These are phyloP conservation scores for Picea sitchensis DNA, from an alignment of 75 land plant genomes.

Conservation along the genomic window DNA sequence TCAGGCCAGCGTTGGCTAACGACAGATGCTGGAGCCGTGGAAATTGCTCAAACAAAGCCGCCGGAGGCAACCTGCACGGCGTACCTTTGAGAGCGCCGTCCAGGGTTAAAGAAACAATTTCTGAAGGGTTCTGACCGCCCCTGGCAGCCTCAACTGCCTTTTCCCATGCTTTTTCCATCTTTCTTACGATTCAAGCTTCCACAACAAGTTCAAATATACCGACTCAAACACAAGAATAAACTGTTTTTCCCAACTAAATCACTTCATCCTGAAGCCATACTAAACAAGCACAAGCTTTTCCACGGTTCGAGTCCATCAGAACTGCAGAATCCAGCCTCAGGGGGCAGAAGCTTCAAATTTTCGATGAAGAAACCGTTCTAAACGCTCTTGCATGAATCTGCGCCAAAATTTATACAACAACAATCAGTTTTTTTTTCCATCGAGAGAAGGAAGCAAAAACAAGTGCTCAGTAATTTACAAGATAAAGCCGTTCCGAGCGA, in stretches of 20 bases:
- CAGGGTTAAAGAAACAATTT: constrained; percentile 19
- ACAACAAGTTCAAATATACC: background rate
- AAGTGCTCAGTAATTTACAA: background rate
- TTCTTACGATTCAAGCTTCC: background rate
- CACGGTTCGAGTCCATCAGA: background rate
- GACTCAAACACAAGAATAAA: background rate
- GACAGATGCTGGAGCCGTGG: constrained; percentile 29
- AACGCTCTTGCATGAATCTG: background rate
- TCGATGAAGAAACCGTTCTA: background rate
- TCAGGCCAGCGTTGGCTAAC: constrained; percentile 28
- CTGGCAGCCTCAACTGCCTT: constrained; percentile 34
- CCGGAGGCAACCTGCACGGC: constrained; percentile 27
- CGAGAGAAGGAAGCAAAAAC: too few relatives aligned
- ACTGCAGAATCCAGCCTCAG: background rate
- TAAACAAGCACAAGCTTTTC: background rate
- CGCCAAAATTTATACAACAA: background rate
- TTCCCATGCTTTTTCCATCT: constrained; percentile 47
- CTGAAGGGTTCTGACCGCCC: constrained; percentile 15
- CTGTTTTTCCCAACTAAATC: background rate
- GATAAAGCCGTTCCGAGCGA: background rate
- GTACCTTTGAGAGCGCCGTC: constrained; percentile 40
- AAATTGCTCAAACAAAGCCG: constrained; percentile 24
- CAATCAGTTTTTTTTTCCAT: too few relatives aligned
- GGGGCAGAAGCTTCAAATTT: background rate
- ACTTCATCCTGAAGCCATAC: background rate